phyloP scores from a whole-genome alignment of 176 grass and related monocot species.

The Coix lacrymajobi region DNA sequence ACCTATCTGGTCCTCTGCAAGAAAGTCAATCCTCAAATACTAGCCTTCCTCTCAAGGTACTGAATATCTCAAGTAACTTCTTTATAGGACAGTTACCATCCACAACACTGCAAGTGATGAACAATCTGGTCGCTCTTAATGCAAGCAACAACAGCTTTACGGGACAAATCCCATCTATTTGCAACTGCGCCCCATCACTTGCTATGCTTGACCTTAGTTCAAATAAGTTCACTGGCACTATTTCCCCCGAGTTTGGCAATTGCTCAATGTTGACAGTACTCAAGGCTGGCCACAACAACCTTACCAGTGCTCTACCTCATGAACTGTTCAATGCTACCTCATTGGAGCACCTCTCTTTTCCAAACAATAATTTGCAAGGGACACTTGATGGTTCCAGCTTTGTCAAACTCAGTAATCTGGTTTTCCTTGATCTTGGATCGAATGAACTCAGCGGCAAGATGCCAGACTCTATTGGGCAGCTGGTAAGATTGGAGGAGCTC shows the following conservation, averaged over 20 bases:
- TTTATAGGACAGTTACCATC: conserved; percentile 45
- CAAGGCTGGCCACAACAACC: conserved; percentile 49
- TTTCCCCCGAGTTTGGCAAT: conserved; percentile 48
- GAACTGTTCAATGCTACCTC: conserved; percentile 48
- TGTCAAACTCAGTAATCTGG: conserved; percentile 35
- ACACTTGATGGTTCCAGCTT: conserved; percentile 42
- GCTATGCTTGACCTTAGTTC: conserved; percentile 37
- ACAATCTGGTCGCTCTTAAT: conserved; percentile 63
- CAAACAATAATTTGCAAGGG: conserved; percentile 48
- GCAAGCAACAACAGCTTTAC: conserved; percentile 72
- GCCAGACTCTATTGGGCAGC: conserved; percentile 54
- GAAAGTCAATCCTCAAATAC: conserved; percentile 8
- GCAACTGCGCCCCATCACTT: conserved; percentile 36
- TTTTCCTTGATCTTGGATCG: conserved; percentile 39
- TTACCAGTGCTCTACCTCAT: conserved; percentile 38
- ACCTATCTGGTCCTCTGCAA: conserved; percentile 28
- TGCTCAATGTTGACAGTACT: conserved; percentile 56
- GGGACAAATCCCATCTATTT: conserved; percentile 48
- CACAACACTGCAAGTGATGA: conserved; percentile 24
- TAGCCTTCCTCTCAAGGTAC: conserved; percentile 42
- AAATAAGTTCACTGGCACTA: conserved; percentile 47
- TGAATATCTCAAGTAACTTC: conserved; percentile 73
- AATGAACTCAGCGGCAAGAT: conserved; percentile 36
- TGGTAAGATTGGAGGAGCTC: conserved; percentile 44
- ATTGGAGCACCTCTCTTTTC: conserved; percentile 44